These are phyloP conservation scores for Mikania micrantha DNA, from an alignment of 129 eudicot genomes.

Conservation along the genomic window DNA sequence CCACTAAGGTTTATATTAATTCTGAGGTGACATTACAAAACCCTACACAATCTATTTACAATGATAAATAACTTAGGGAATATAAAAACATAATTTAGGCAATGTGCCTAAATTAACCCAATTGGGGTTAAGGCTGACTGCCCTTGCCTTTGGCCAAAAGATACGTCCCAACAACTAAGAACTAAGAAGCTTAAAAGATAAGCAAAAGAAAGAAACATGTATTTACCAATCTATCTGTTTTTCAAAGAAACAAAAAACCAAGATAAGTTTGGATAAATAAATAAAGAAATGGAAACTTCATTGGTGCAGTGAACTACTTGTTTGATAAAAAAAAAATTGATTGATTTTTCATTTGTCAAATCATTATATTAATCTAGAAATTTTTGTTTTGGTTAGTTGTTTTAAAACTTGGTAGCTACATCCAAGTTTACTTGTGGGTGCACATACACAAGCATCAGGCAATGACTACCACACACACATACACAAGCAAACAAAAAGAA, in stretches of 20 bases:
- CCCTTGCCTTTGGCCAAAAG: too few relatives aligned
- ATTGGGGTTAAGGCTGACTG: too few relatives aligned
- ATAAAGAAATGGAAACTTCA: not conserved
- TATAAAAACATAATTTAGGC: too few relatives aligned
- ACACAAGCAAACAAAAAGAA: too few relatives aligned
- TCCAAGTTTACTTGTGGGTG: not conserved
- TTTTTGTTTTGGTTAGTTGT: not conserved
- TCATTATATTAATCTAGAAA: not conserved
- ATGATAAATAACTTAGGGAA: too few relatives aligned
- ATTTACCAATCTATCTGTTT: not conserved
- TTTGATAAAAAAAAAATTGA: not conserved
- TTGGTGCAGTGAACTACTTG: not conserved
- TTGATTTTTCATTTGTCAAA: not conserved
- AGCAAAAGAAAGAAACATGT: conserved; percentile 5
- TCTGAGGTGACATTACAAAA: too few relatives aligned
- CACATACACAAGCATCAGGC: not conserved
- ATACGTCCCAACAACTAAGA: too few relatives aligned
- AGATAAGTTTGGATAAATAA: not conserved
- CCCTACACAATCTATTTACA: too few relatives aligned
- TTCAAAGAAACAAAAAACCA: not conserved
- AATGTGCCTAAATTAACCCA: too few relatives aligned
- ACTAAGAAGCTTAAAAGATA: not conserved
- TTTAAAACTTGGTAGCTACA: not conserved
- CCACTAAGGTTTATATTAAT: too few relatives aligned
- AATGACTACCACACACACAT: too few relatives aligned